Evolutionary conservation across 1,284 basidiomycete species (phyloP).

Genomic region (Tranzscheliella williamsii): DNA sequence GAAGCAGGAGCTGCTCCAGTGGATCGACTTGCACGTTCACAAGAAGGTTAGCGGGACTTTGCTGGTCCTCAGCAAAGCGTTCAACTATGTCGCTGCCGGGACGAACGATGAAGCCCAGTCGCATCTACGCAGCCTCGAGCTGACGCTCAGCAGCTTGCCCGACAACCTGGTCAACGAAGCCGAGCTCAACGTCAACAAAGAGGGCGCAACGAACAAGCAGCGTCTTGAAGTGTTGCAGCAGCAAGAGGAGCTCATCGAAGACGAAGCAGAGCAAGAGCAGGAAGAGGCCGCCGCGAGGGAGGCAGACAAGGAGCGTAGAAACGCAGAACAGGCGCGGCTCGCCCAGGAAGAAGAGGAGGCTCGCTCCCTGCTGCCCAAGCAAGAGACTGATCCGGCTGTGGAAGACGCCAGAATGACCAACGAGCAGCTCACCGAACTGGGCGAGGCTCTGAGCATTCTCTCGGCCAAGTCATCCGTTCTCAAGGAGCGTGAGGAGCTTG

Average conservation of each 20-base stretch:
- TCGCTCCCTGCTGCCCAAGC: conserved; percentile 44
- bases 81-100: conserved; percentile 71
- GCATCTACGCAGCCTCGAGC: conserved; percentile 76
- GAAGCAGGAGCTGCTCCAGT: conserved; percentile 84
- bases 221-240: conserved; percentile 96
- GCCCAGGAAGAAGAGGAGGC: conserved; percentile 52
- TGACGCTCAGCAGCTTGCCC: conserved; percentile 87
- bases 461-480: conserved; percentile 95
- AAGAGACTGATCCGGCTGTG: conserved; percentile 23
- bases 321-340: conserved; percentile 61
- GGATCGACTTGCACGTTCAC: conserved; percentile 90
- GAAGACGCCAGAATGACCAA: conserved; percentile 87
- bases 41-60: conserved; percentile 86
- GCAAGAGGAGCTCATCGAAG: conserved; percentile 98
- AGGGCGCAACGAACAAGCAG: conserved; percentile 94
- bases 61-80: conserved; percentile 87
- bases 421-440: conserved; percentile 91
- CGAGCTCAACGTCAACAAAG: conserved; percentile 90
- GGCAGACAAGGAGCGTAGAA: conserved; percentile 77
- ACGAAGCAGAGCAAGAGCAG: conserved; percentile 92
- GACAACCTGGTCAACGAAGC: conserved; percentile 96
- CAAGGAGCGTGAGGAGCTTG: conserved; percentile 90
- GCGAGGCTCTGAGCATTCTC: conserved; percentile 85
- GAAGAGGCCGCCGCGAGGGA: conserved; percentile 90
- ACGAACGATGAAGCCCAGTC: conserved; percentile 60